Percentiles rank a stretch among this genome's conserved stretches.
These are phyloP conservation scores for Neophaeococcomyces aloes DNA, from an alignment of 2,329 filamentous ascomycete genomes.

Conservation along the genomic window DNA sequence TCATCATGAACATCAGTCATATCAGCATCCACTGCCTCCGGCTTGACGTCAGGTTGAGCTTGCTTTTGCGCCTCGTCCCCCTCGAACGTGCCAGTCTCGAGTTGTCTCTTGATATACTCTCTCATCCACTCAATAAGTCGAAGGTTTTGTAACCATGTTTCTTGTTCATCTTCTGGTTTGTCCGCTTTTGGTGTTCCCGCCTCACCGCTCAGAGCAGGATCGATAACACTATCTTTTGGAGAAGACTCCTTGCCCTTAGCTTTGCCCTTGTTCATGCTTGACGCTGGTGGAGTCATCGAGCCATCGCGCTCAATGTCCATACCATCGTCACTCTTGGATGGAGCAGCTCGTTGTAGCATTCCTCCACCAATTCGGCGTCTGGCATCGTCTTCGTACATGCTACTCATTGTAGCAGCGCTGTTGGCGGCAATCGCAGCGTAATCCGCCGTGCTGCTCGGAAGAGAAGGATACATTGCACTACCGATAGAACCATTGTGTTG, in stretches of 20 bases:
- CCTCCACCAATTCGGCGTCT: slow-evolving; percentile 53
- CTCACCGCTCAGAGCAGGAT: slow-evolving; percentile 19
- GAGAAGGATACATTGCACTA: slow-evolving; percentile 51
- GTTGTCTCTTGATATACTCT: slow-evolving; percentile 45
- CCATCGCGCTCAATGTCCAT: slow-evolving; percentile 27
- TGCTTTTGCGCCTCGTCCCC: slow-evolving; percentile 15
- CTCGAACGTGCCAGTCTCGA: slow-evolving; percentile 44
- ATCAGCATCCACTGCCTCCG: slow-evolving; percentile 35
- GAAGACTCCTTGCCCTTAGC: slow-evolving; percentile 17
- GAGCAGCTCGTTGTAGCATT: slow-evolving; percentile 46
- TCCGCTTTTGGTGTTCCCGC: slow-evolving; percentile 23
- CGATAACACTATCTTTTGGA: slow-evolving; percentile 18
- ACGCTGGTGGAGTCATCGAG: slow-evolving; percentile 20
- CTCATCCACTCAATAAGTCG: slow-evolving; percentile 53
- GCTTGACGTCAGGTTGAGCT: slow-evolving; percentile 24
- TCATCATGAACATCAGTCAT: slow-evolving; percentile 29
- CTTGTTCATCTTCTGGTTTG: slow-evolving; percentile 26
- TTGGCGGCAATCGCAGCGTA: slow-evolving; percentile 46
- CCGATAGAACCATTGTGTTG: slow-evolving; percentile 19
- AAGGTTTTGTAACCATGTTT: slow-evolving; percentile 52
- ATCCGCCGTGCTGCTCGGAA: slow-evolving; percentile 50
- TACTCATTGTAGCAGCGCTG: slow-evolving; percentile 48
- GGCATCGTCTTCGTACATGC: slow-evolving; percentile 47
- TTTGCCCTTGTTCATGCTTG: slow-evolving; percentile 13
- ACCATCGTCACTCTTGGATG: slow-evolving; percentile 29